A percentile compares a stretch with the other conserved stretches of the same genome.
Conservation (phyloP, 2,329 filamentous ascomycete genomes). For the Beauveria varroae region DNA sequence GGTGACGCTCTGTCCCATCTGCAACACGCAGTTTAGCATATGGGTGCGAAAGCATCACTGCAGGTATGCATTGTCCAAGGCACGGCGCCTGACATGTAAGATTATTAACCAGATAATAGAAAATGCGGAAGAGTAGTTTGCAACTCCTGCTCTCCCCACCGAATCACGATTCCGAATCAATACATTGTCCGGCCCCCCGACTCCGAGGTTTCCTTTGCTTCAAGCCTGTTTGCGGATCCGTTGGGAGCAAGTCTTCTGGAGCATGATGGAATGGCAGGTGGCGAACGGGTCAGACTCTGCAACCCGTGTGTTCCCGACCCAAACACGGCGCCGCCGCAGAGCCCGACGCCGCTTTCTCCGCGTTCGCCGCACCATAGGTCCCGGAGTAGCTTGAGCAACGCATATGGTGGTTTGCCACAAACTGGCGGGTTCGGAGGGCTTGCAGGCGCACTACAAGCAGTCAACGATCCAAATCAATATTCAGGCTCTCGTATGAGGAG, state of each 20-base stretch:
- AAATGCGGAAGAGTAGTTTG: constrained; percentile 95
- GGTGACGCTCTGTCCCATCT: constrained; percentile 78
- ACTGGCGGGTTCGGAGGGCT: constrained; percentile 19
- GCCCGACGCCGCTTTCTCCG: constrained; percentile 29
- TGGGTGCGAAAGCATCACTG: constrained; percentile 91
- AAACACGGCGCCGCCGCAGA: constrained; percentile 48
- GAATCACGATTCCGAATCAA: constrained; percentile 88
- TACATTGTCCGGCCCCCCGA: constrained; percentile 79
- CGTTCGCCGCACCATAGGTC: constrained; percentile 36
- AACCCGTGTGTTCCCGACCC: constrained; percentile 57
- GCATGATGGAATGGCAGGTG: constrained; percentile 41
- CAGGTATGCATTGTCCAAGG: constrained; percentile 43
- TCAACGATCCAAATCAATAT: constrained; percentile 29
- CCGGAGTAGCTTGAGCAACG: constrained; percentile 34
- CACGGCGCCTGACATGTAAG: not conserved
- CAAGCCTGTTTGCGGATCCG: constrained; percentile 29
- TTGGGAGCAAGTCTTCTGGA: constrained; percentile 34
- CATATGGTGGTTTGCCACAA: constrained; percentile 21
- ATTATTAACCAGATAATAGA: constrained; percentile 29
- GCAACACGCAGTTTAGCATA: constrained; percentile 69
- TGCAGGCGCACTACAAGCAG: not conserved
- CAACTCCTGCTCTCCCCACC: constrained; percentile 80
- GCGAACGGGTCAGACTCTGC: constrained; percentile 52
- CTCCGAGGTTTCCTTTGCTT: constrained; percentile 30
- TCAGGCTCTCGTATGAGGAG: constrained; percentile 33